These are phyloP conservation scores for Stentor coeruleus DNA, from an alignment of 73 alveolate species.

Conservation along the genomic window DNA sequence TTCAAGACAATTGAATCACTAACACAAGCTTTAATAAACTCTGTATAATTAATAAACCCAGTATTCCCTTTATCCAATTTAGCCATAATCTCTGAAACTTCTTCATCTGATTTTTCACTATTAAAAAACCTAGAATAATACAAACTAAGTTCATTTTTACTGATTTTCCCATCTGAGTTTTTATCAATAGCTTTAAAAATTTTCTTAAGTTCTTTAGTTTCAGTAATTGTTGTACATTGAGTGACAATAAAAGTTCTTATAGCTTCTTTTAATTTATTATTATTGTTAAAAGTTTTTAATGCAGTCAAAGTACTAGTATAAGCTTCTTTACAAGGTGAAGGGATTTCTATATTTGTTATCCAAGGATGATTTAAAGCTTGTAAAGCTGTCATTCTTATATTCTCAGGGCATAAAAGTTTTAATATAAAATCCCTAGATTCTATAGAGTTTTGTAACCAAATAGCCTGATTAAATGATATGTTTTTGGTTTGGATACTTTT, in stretches of 20 bases:
- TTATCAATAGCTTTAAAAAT: neutral
- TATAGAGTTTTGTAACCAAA: neutral
- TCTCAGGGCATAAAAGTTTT: neutral
- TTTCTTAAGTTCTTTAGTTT: neutral
- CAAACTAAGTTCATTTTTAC: neutral
- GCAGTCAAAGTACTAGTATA: neutral
- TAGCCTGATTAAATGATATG: neutral
- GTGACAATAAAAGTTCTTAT: neutral
- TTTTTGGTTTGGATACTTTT: neutral
- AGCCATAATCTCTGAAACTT: neutral
- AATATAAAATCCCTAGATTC: neutral
- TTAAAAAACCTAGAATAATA: neutral
- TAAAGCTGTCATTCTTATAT: neutral
- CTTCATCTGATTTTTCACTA: neutral
- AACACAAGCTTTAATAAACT: constrained; percentile 1
- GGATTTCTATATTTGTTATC: neutral
- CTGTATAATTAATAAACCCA: neutral
- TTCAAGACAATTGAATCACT: too few relatives aligned
- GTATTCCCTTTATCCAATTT: neutral
- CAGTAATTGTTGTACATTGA: neutral
- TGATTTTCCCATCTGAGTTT: neutral
- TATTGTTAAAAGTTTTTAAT: neutral
- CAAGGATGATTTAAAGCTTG: neutral
- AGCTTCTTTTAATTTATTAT: neutral
- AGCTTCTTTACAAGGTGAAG: neutral